Percentiles rank a stretch among this genome's conserved stretches.
Evolutionary conservation across 2,329 filamentous ascomycete species (phyloP).

Genomic region (Botrytis hyacinthi): DNA sequence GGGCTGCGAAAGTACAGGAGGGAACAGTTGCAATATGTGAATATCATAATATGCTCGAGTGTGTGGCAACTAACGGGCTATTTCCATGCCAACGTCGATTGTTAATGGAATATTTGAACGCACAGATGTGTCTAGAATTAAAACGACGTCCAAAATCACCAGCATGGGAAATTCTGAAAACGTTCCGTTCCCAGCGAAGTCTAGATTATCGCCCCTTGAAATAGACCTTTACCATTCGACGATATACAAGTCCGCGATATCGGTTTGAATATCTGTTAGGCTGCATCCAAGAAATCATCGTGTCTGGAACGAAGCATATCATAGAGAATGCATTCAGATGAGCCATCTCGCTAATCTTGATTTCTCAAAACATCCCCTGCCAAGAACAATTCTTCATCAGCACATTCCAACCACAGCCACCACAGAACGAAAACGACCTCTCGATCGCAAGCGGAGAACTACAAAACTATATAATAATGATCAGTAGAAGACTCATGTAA

Average conservation of each 20-base stretch:
- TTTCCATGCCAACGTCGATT: fast-evolving
- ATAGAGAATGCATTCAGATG: not conserved
- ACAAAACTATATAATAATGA: not conserved
- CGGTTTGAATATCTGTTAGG: fast-evolving
- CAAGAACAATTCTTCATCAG: not conserved
- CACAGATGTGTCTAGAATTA: not conserved
- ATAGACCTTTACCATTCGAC: not conserved
- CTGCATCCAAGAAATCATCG: not conserved
- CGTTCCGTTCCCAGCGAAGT: not conserved
- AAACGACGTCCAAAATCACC: not conserved
- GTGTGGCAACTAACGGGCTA: not conserved
- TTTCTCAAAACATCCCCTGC: not conserved
- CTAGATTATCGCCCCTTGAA: fast-evolving
- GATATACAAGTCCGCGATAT: not conserved
- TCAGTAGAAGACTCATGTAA: not conserved
- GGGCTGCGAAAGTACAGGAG: too few species aligned
- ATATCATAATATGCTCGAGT: not conserved
- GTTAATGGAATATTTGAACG: not conserved
- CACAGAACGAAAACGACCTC: not conserved
- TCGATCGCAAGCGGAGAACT: not conserved
- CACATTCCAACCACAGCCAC: not conserved
- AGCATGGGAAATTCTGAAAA: not conserved
- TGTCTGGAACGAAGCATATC: not conserved
- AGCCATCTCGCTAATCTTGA: not conserved
- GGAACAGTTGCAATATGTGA: not conserved